phyloP scores from a whole-genome alignment of 805 yeast species.

The Kodamaea kakaduensis region DNA sequence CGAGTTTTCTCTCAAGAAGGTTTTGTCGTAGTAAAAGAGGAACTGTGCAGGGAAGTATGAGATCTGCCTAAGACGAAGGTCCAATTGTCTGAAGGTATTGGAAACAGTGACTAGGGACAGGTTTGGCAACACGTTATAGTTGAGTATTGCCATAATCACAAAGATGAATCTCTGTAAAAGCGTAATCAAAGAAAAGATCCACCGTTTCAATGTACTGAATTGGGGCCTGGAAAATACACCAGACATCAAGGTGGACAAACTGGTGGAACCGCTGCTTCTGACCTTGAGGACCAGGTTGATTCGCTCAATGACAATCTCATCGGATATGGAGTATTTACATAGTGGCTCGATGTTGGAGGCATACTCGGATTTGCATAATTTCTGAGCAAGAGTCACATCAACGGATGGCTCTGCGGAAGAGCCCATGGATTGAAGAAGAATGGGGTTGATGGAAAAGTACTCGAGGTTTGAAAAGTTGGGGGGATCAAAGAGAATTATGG shows the following conservation, averaged over 20 bases:
- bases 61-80: conserved; percentile 69
- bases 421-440: conserved; percentile 53
- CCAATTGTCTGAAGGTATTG: conserved; percentile 73
- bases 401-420: conserved; percentile 8
- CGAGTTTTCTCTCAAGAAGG: conserved; percentile 15
- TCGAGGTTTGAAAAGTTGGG: conserved; percentile 72
- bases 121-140: conserved; percentile 18
- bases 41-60: conserved; percentile 80
- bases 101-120: conserved; percentile 40
- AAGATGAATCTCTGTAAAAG: conserved; percentile 17
- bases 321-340: conserved; percentile 23
- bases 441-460: conserved; percentile 72
- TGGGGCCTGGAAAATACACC: not conserved
- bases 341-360: conserved; percentile 8
- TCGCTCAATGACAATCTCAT: conserved; percentile 29
- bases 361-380: conserved; percentile 7
- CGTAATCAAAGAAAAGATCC: conserved; percentile 7
- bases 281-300: conserved; percentile 27
- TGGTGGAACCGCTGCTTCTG: conserved; percentile 11
- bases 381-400: conserved; percentile 19
- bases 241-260: not conserved
- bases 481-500: conserved; percentile 51
- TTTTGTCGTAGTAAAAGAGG: conserved; percentile 46
- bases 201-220: not conserved
- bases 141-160: conserved; percentile 22